Conservation (phyloP, 345 rosid genomes). For the Eucalyptus paniculata region DNA sequence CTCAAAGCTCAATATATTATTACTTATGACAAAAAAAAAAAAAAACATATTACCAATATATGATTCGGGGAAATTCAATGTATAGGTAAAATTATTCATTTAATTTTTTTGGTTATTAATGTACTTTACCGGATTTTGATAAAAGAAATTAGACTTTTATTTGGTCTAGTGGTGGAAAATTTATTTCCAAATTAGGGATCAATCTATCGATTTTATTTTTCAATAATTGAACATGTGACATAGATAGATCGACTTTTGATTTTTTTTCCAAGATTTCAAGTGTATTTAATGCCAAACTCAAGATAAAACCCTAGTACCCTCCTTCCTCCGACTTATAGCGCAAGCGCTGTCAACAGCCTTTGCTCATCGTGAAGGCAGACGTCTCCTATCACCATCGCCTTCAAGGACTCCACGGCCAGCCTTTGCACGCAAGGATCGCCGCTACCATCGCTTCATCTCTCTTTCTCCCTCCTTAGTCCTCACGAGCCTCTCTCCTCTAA, state of each 20-base stretch:
- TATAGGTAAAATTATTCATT: background rate
- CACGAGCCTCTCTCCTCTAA: background rate
- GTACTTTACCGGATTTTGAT: background rate
- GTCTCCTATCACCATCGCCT: background rate
- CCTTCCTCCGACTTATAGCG: background rate
- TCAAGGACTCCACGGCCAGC: background rate
- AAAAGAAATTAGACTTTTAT: background rate
- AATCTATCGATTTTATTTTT: background rate
- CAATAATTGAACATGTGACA: background rate
- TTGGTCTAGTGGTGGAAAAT: background rate
- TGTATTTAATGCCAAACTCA: background rate
- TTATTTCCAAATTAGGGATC: background rate
- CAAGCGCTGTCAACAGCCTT: background rate
- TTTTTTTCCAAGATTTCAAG: background rate
- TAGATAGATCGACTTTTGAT: background rate
- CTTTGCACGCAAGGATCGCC: background rate
- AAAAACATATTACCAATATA: background rate
- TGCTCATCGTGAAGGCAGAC: background rate
- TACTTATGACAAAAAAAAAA: too few relatives aligned
- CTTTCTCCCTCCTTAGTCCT: background rate
- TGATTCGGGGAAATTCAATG: background rate
- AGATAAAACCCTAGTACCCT: background rate
- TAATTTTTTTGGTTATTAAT: background rate
- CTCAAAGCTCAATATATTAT: too few relatives aligned
- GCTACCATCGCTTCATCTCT: background rate